These are phyloP conservation scores for Ustilago sp. DNA, from an alignment of 1,284 basidiomycete species.

Conservation along the genomic window DNA sequence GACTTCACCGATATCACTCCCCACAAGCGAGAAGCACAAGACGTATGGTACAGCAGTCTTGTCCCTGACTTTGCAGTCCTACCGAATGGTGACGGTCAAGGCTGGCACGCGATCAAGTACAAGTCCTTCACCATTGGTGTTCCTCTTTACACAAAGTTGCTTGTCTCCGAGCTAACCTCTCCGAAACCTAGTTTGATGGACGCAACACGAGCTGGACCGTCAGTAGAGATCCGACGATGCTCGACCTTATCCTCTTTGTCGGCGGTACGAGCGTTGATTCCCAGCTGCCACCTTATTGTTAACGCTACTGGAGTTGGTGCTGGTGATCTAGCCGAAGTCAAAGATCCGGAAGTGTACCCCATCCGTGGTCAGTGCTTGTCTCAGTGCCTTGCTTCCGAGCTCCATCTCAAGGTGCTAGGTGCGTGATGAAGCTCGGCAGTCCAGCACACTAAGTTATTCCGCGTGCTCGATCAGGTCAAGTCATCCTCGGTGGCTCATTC, in stretches of 20 bases:
- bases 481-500: constrained; percentile 75
- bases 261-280: constrained; percentile 26
- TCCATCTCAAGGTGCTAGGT: constrained; percentile 25
- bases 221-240: constrained; percentile 43
- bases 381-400: constrained; percentile 74
- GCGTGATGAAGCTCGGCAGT: constrained; percentile 47
- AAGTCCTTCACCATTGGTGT: constrained; percentile 54
- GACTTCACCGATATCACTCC: constrained; percentile 50
- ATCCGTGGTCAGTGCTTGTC: constrained; percentile 83
- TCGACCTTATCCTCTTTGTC: constrained; percentile 30
- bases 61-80: constrained; percentile 36
- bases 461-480: constrained; percentile 72
- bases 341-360: constrained; percentile 84
- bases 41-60: constrained; percentile 53
- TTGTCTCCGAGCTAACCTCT: constrained; percentile 47
- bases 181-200: constrained; percentile 10
- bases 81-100: constrained; percentile 18
- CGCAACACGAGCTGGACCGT: constrained; percentile 30
- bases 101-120: constrained; percentile 45
- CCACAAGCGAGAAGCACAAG: constrained; percentile 27
- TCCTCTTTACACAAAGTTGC: constrained; percentile 55
- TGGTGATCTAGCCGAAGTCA: constrained; percentile 52
- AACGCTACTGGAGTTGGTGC: constrained; percentile 72
- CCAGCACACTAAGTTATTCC: constrained; percentile 74
- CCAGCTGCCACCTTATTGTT: constrained; percentile 67